phyloP scores from a whole-genome alignment of 768 basidiomycete species.

The Roridomyces roridus region DNA sequence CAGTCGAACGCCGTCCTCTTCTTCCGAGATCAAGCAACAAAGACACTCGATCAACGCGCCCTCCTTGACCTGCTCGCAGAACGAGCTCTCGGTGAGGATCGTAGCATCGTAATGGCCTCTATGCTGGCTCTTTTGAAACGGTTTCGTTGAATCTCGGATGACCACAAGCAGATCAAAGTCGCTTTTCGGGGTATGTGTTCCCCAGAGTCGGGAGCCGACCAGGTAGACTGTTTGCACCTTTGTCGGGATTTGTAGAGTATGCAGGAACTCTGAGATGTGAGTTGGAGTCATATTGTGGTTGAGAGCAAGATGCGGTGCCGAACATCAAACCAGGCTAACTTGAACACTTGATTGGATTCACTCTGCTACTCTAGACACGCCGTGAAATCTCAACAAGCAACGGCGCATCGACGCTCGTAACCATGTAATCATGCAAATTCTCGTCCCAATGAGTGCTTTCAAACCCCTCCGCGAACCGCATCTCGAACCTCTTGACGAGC shows the following conservation, averaged over 20 bases:
- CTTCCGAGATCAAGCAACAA: slow-evolving; percentile 26
- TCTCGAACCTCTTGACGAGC: slow-evolving; percentile 43
- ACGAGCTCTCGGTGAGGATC: slow-evolving; percentile 24
- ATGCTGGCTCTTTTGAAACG: slow-evolving; percentile 28
- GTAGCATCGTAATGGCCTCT: slow-evolving; percentile 31
- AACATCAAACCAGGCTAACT: no score
- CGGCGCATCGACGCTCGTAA: slow-evolving; percentile 8
- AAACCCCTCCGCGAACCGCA: slow-evolving; percentile 36
- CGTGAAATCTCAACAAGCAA: slow-evolving; percentile 4
- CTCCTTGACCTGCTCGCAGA: slow-evolving; percentile 17
- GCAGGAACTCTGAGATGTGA: neutral
- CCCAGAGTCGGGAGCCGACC: slow-evolving; percentile 29
- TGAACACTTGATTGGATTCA: no score
- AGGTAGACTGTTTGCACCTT: slow-evolving; percentile 22
- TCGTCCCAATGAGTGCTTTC: slow-evolving; percentile 1
- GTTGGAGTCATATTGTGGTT: neutral
- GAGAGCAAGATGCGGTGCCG: no score
- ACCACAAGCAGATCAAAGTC: slow-evolving; percentile 30
- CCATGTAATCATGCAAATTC: slow-evolving; percentile 2
- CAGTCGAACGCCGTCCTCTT: slow-evolving; percentile 18
- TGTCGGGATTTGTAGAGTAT: slow-evolving; percentile 9
- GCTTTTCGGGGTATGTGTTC: slow-evolving; percentile 25
- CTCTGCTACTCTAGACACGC: neutral
- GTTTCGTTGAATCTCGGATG: slow-evolving; percentile 1
- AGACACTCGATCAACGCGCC: slow-evolving; percentile 31